Evolutionary conservation across 306 rosid species (phyloP), one percentile per base, ranked within the genome.

Genomic region (Cicer cuneatum): DNA sequence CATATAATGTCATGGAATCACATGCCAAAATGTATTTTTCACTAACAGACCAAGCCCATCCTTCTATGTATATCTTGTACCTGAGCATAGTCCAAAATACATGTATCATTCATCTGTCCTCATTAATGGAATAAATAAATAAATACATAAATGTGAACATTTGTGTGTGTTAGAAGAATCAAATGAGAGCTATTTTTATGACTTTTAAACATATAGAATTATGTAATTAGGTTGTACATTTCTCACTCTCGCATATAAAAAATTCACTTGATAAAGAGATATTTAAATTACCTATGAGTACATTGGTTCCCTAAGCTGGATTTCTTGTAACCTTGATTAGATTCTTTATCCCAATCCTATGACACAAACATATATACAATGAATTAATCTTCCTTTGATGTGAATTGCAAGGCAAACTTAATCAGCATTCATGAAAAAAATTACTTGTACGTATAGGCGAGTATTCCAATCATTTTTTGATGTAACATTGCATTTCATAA

Each of bases 41-140:
- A 79, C 97, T 93, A 0, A 93, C 96, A 0, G 97, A 93, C 98
- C 98, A 93, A 16, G 91, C 96, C 90, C 88, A 87, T 79, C 98
- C 98, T 82, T 93, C 97, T 69, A 85, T 65, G 67, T 93, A 93
- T 56, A 93, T 91, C 69, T 93, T 93, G 21, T 88, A 91, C 74
- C 96, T 92, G 40, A 51, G 24, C 15, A 54, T 38, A 70, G 4
- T 8, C 37, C 45, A 10, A 11, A 14, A 43, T 16, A 24, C 14
- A 38, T 7, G 8, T 35, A 18, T 1, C 15, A 45, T 49, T 74
- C 1, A 6, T 45, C 7, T 45, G 0, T 24, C 33, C 2, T 24
- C 14, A 45, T 10, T 4, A 45, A 45, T 10, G 49, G 33, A 24
- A 24, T 2, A 24, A 24, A 24, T 24, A 21, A 18, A 21, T 21